These are phyloP conservation scores for Candida methanosorbosa DNA, from an alignment of 805 yeast genomes.

Conservation along the genomic window DNA sequence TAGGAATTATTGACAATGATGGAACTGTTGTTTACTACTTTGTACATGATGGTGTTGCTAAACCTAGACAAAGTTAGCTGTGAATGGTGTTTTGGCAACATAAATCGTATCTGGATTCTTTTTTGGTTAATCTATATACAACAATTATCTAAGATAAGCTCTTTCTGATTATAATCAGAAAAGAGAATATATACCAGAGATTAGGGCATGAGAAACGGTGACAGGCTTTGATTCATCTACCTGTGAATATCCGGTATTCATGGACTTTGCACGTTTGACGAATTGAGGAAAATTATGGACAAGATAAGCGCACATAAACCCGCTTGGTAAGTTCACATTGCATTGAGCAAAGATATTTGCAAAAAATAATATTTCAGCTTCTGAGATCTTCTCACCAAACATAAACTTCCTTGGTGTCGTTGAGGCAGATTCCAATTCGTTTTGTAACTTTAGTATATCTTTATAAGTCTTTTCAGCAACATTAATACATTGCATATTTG, in stretches of 20 bases:
- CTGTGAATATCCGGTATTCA: not conserved
- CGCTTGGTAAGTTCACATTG: slow-evolving; percentile 28
- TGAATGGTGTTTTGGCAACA: too few species aligned
- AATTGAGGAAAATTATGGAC: slow-evolving; percentile 11
- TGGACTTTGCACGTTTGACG: not conserved
- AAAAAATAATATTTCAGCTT: slow-evolving; percentile 29
- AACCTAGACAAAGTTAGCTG: slow-evolving; percentile 34
- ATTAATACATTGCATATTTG: slow-evolving; percentile 21
- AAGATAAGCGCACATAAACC: slow-evolving; percentile 29
- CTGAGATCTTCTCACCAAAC: slow-evolving; percentile 14
- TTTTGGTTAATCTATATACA: too few species aligned
- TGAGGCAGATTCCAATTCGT: not conserved
- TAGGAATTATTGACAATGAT: slow-evolving; percentile 54
- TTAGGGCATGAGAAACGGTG: not conserved
- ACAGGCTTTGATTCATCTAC: not conserved
- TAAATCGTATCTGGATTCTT: too few species aligned
- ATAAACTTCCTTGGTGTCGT: slow-evolving; percentile 3
- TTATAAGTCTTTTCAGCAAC: slow-evolving; percentile 5
- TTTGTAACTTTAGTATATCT: slow-evolving; percentile 3
- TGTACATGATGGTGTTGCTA: slow-evolving; percentile 55
- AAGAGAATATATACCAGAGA: not conserved
- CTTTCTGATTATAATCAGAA: not conserved
- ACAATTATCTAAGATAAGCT: too few species aligned
- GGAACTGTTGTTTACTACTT: slow-evolving; percentile 67
- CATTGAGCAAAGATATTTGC: slow-evolving; percentile 29